Percentiles rank a stretch among this genome's conserved stretches.
These are phyloP conservation scores for Kwoniella shivajii DNA, from an alignment of 1,284 basidiomycete species.

Conservation along the genomic window DNA sequence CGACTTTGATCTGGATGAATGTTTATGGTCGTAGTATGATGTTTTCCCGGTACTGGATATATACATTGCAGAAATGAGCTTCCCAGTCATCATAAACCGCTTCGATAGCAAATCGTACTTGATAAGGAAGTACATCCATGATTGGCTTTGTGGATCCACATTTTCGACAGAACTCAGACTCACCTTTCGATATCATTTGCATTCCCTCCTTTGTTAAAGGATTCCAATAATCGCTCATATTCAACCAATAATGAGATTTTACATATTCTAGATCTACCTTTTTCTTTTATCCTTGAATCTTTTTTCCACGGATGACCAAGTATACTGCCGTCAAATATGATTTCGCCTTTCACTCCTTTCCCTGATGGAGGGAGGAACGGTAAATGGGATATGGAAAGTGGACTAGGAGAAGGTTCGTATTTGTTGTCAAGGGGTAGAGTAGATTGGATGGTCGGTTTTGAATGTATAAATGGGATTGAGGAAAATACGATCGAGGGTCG, in stretches of 20 bases:
- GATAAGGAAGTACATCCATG: background rate
- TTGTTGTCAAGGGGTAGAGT: background rate
- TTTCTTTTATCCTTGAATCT: constrained; percentile 23
- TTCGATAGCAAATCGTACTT: background rate
- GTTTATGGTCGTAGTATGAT: constrained; percentile 56
- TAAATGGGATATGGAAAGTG: constrained; percentile 20
- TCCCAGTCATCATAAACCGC: too few relatives aligned
- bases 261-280: constrained; percentile 33
- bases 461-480: constrained; percentile 62
- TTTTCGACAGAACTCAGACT: too few relatives aligned
- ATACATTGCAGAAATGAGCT: too few relatives aligned
- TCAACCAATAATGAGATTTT: constrained; percentile 57
- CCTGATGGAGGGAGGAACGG: constrained; percentile 57
- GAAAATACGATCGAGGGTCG: constrained; percentile 64
- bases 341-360: constrained; percentile 21
- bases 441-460: constrained; percentile 54
- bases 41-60: too few relatives aligned
- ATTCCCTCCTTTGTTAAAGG: constrained; percentile 24
- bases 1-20: constrained; percentile 21
- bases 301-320: constrained; percentile 36
- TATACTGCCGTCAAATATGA: constrained; percentile 23
- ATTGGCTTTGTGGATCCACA: background rate
- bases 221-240: constrained; percentile 39
- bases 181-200: background rate
- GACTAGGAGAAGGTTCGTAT: constrained; percentile 23